These are phyloP conservation scores for Typha latifolia DNA, from an alignment of 176 grass and related monocot genomes.

Conservation along the genomic window DNA sequence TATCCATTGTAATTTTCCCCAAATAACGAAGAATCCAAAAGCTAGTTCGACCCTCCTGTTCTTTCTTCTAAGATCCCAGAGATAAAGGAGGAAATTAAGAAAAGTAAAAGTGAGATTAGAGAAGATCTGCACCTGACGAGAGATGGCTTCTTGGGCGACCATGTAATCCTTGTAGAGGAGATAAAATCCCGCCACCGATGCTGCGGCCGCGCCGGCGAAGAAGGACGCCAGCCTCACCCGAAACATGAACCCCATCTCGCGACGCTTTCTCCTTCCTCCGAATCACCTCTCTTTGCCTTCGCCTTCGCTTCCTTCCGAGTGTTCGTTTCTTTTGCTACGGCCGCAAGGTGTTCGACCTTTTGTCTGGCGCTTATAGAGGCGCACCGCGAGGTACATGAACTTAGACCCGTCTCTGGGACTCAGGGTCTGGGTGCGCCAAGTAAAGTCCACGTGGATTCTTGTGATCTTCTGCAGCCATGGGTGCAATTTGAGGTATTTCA, in stretches of 20 bases:
- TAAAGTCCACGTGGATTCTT: too few relatives aligned
- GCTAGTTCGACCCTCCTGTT: neutral
- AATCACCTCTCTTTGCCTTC: neutral
- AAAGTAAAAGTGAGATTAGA: neutral
- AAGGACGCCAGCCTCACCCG: slow-evolving; percentile 77
- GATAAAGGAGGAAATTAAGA: neutral
- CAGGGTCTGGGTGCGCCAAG: too few relatives aligned
- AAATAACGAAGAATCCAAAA: neutral
- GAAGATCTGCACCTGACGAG: slow-evolving; percentile 39
- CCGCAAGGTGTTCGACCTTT: slow-evolving; percentile 12
- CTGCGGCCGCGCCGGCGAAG: slow-evolving; percentile 65
- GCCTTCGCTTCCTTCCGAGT: slow-evolving; percentile 8
- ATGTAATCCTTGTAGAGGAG: slow-evolving; percentile 98
- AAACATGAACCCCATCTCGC: slow-evolving; percentile 81
- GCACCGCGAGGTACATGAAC: neutral
- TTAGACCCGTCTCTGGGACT: neutral
- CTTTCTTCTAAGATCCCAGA: slow-evolving; percentile 1
- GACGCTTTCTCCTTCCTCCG: neutral
- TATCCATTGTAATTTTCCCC: too few relatives aligned
- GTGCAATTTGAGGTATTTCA: too few relatives aligned
- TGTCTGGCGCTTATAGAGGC: neutral
- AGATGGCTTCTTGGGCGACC: slow-evolving; percentile 59
- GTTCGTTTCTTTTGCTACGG: slow-evolving; percentile 18
- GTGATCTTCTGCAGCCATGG: too few relatives aligned
- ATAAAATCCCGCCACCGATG: slow-evolving; percentile 46